These are phyloP conservation scores for Paecilomyces sp. DNA, from an alignment of 2,329 filamentous ascomycete genomes.

Conservation along the genomic window DNA sequence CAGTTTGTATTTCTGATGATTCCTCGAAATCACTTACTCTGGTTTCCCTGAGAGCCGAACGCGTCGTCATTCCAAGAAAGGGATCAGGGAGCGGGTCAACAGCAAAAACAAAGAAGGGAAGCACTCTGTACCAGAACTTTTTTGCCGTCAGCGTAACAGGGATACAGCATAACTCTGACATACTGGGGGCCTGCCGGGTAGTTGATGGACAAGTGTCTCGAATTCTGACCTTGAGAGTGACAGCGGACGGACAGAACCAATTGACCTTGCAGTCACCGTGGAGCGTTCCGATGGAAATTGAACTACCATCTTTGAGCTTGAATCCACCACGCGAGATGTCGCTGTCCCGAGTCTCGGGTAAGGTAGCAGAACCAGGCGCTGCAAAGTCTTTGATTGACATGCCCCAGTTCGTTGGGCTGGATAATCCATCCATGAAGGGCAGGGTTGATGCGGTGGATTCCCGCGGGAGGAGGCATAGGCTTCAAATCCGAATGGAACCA, in stretches of 20 bases:
- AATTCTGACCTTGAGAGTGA: constrained; percentile 63
- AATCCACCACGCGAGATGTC: constrained; percentile 56
- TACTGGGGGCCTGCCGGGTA: constrained; percentile 67
- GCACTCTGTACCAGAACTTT: constrained; percentile 15
- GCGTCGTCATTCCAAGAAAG: constrained; percentile 21
- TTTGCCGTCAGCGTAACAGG: constrained; percentile 31
- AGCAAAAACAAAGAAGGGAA: constrained; percentile 15
- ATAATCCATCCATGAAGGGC: constrained; percentile 53
- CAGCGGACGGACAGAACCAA: constrained; percentile 56
- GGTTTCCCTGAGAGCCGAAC: constrained; percentile 55
- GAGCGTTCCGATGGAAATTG: constrained; percentile 62
- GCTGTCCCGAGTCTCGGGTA: constrained; percentile 43
- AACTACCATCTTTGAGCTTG: constrained; percentile 52
- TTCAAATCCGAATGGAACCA: constrained; percentile 62
- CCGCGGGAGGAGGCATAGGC: constrained; percentile 56
- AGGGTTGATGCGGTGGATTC: constrained; percentile 60
- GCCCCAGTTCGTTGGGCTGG: constrained; percentile 44
- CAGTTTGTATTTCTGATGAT: constrained; percentile 62
- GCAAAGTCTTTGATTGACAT: constrained; percentile 39
- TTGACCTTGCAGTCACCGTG: constrained; percentile 70
- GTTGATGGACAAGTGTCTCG: constrained; percentile 60
- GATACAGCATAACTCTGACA: constrained; percentile 56
- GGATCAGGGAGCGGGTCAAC: constrained; percentile 16
- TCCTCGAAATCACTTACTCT: constrained; percentile 62
- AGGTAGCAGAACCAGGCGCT: constrained; percentile 47